These are phyloP conservation scores for Hypholoma sublateritium DNA, from an alignment of 768 basidiomycete genomes.

Conservation along the genomic window DNA sequence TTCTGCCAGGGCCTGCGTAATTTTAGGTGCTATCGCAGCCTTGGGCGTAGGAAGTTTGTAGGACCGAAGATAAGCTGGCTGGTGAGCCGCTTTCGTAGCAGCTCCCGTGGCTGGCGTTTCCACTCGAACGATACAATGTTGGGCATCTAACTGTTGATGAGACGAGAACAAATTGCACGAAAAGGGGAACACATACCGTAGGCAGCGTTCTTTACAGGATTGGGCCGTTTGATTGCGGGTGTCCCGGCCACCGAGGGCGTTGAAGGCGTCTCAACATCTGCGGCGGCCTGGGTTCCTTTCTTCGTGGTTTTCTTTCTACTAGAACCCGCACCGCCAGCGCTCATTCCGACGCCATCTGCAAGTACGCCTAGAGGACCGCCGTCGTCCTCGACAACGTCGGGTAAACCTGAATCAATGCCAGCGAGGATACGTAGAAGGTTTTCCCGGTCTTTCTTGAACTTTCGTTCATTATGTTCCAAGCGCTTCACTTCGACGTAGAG, in stretches of 20 bases:
- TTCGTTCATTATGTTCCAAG: slow-evolving; percentile 90
- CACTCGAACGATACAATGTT: slow-evolving; percentile 72
- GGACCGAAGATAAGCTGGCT: slow-evolving; percentile 81
- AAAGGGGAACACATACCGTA: slow-evolving; percentile 44
- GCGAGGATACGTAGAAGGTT: slow-evolving; percentile 81
- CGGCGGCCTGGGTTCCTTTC: slow-evolving; percentile 25
- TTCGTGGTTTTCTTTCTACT: slow-evolving; percentile 59
- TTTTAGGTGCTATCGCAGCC: slow-evolving; percentile 68
- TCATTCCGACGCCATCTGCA: slow-evolving; percentile 42
- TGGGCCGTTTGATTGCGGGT: slow-evolving; percentile 39
- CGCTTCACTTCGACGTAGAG: slow-evolving; percentile 91
- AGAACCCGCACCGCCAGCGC: neutral
- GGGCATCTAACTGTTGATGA: slow-evolving; percentile 45
- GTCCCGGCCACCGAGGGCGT: slow-evolving; percentile 41
- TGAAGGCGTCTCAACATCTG: slow-evolving; percentile 49
- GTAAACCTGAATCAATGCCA: slow-evolving; percentile 85
- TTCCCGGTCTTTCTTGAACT: slow-evolving; percentile 86
- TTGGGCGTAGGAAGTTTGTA: slow-evolving; percentile 84
- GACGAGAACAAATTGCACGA: neutral
- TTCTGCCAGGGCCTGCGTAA: slow-evolving; percentile 75
- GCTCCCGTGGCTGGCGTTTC: slow-evolving; percentile 54
- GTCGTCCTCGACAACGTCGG: slow-evolving; percentile 74
- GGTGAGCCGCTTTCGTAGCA: slow-evolving; percentile 74
- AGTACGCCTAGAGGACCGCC: slow-evolving; percentile 34
- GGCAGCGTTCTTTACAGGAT: slow-evolving; percentile 54